A percentile compares a stretch with the other conserved stretches of the same genome.
phyloP scores from a whole-genome alignment of 2,329 filamentous ascomycete genomes.

The Golovinomyces cichoracearum region DNA sequence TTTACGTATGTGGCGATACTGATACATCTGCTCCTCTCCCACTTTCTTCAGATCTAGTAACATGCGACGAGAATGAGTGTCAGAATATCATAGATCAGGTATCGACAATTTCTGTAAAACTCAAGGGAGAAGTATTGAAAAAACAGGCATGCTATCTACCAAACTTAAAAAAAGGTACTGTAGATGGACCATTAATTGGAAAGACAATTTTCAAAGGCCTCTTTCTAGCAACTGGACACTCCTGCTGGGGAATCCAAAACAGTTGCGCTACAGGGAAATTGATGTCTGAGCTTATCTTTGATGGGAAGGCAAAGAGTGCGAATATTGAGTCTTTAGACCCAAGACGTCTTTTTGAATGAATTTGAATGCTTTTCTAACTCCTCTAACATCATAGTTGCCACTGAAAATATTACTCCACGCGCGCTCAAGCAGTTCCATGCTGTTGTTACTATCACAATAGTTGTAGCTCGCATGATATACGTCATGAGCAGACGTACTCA shows the following conservation, averaged over 20 bases:
- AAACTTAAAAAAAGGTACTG: slow-evolving; percentile 16
- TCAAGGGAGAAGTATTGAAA: slow-evolving; percentile 43
- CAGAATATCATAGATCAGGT: slow-evolving; percentile 70
- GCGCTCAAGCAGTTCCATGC: no score
- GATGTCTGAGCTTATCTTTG: slow-evolving; percentile 55
- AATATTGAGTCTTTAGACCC: slow-evolving; percentile 42
- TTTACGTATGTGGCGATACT: slow-evolving; percentile 81
- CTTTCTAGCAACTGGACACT: slow-evolving; percentile 69
- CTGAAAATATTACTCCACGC: no score
- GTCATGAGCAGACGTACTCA: not conserved
- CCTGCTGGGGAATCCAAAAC: slow-evolving; percentile 97
- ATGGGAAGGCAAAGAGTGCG: slow-evolving; percentile 42
- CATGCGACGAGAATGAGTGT: slow-evolving; percentile 49
- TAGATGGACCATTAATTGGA: slow-evolving; percentile 51
- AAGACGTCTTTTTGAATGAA: slow-evolving; percentile 11
- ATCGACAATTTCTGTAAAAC: slow-evolving; percentile 32
- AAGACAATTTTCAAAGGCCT: slow-evolving; percentile 46
- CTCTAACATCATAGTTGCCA: no score
- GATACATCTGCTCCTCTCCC: slow-evolving; percentile 54
- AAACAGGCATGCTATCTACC: slow-evolving; percentile 88
- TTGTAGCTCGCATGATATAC: no score
- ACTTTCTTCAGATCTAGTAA: slow-evolving; percentile 45
- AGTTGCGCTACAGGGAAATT: slow-evolving; percentile 64
- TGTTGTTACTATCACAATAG: no score
- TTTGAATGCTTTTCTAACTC: no score